phyloP scores from a whole-genome alignment of 371 early-diverging fungal species.

The Mortierella sp. region DNA sequence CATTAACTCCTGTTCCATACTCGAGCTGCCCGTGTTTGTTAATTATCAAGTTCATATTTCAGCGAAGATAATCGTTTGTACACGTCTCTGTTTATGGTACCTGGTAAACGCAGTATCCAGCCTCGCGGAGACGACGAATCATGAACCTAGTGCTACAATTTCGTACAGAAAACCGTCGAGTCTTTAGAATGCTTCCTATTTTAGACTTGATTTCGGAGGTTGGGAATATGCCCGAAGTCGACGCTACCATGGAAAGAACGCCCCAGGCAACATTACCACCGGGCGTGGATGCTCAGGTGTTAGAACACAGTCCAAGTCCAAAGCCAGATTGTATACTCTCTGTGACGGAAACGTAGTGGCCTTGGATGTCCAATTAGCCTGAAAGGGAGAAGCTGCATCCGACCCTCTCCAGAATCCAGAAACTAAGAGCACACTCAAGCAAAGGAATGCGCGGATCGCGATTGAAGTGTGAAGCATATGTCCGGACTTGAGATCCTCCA shows the following conservation, averaged over 20 bases:
- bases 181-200: neutral
- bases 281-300: neutral
- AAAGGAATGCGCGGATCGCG: too few species aligned
- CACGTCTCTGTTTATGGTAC: neutral
- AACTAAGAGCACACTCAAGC: too few species aligned
- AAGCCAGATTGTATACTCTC: too few species aligned
- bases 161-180: neutral
- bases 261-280: constrained; percentile 1
- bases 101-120: constrained; percentile 24
- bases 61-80: too few species aligned
- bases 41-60: neutral
- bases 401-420: too few species aligned
- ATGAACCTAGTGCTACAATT: constrained; percentile 8
- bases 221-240: neutral
- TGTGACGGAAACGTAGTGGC: too few species aligned
- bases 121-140: constrained; percentile 7
- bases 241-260: neutral
- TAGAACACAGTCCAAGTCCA: neutral
- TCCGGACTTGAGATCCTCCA: too few species aligned
- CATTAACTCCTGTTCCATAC: constrained; percentile 3
- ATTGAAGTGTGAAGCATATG: too few species aligned
- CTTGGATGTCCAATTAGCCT: too few species aligned
- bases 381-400: too few species aligned
- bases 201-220: too few species aligned
- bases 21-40: neutral